Percentiles rank a stretch among this genome's conserved stretches.
Conservation (phyloP, 2,329 filamentous ascomycete genomes). For the Calonectria leucothoes region DNA sequence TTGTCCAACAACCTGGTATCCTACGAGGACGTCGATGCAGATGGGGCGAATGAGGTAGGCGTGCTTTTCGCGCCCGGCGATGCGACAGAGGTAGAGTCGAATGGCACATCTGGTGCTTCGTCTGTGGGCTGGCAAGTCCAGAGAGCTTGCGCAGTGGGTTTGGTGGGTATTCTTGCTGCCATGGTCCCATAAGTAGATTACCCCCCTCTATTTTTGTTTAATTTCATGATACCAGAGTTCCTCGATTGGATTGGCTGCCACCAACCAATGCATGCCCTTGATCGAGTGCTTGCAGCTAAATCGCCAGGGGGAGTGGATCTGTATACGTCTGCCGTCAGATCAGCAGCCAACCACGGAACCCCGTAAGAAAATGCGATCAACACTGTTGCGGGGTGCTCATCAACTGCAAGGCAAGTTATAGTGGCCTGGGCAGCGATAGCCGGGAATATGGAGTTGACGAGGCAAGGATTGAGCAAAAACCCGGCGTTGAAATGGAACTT, state of each 20-base stretch:
- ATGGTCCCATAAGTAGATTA: neutral
- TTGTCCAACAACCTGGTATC: conserved; percentile 64
- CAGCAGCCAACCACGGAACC: neutral
- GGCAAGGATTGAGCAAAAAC: neutral
- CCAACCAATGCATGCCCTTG: neutral
- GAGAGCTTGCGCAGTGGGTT: conserved; percentile 9
- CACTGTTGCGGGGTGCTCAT: neutral
- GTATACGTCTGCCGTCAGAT: neutral
- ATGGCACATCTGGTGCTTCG: conserved; percentile 21
- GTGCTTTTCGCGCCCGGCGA: conserved; percentile 65
- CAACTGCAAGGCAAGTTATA: neutral
- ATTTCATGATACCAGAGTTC: neutral
- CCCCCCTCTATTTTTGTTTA: neutral
- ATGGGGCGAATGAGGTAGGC: conserved; percentile 56
- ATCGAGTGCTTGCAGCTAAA: conserved; percentile 2
- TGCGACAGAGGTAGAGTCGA: conserved; percentile 55
- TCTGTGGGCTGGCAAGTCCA: neutral
- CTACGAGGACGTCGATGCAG: conserved; percentile 57
- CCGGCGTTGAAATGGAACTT: conserved; percentile 1
- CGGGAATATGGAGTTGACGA: neutral
- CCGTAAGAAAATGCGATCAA: neutral
- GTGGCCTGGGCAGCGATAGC: neutral
- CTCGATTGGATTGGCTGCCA: neutral
- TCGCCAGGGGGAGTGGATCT: neutral
- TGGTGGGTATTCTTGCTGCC: neutral